Conservation (phyloP, 2,329 filamentous ascomycete genomes). For the Epichloe gansuensis region DNA sequence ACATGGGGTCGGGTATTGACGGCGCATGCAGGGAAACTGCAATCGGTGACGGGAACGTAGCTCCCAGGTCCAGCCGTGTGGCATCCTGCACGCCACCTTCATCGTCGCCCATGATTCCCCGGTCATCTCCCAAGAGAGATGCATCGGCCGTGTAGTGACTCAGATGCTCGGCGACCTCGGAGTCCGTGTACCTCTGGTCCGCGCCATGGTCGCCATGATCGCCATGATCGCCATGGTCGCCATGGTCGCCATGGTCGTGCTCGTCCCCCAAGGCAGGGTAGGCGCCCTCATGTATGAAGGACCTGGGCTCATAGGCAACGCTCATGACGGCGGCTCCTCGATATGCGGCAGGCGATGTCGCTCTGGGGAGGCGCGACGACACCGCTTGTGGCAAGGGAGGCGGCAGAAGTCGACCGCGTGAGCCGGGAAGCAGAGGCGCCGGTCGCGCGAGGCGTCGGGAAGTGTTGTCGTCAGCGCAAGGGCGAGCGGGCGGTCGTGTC, state of each 20-base stretch:
- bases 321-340: conserved; percentile 27
- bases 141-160: conserved; percentile 30
- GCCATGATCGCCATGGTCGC: conserved; percentile 20
- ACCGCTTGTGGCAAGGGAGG: conserved; percentile 4
- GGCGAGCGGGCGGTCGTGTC: background rate
- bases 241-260: conserved; percentile 29
- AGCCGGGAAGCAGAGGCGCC: conserved; percentile 3
- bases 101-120: conserved; percentile 23
- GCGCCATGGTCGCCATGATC: conserved; percentile 26
- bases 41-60: conserved; percentile 23
- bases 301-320: conserved; percentile 38
- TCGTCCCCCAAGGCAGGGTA: conserved; percentile 36
- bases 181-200: conserved; percentile 30
- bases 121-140: conserved; percentile 9
- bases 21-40: conserved; percentile 19
- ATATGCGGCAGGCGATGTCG: conserved; percentile 10
- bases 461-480: background rate
- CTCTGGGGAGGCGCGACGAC: conserved; percentile 5
- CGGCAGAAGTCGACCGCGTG: conserved; percentile 4
- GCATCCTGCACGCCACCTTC: conserved; percentile 27
- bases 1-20: conserved; percentile 19
- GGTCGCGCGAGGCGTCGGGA: conserved; percentile 5
- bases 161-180: conserved; percentile 29
- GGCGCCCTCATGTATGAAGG: conserved; percentile 33
- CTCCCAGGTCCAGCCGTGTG: conserved; percentile 25